These are phyloP conservation scores for Ophiostoma ulmi DNA, from an alignment of 2,329 filamentous ascomycete genomes.

Conservation along the genomic window DNA sequence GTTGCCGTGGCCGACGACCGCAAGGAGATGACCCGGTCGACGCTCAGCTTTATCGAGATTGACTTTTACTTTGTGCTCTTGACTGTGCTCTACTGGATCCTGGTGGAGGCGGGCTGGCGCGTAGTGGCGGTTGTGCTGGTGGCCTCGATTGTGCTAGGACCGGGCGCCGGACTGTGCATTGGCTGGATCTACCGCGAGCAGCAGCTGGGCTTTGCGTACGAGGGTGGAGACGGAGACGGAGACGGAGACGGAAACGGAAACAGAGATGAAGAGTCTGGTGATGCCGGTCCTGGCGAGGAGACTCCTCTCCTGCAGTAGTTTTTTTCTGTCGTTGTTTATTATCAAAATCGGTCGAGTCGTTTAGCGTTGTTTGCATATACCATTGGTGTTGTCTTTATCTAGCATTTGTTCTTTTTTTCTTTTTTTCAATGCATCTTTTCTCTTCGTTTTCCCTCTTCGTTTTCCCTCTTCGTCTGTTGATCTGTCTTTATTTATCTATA, in stretches of 20 bases:
- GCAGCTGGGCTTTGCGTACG: constrained; percentile 23
- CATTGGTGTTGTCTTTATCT: background rate
- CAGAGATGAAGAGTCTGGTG: background rate
- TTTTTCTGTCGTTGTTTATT: background rate
- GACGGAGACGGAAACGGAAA: background rate
- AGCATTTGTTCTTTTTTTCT: background rate
- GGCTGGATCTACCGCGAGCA: constrained; percentile 35
- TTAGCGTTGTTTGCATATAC: background rate
- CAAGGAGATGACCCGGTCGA: constrained; percentile 46
- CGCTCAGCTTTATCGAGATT: constrained; percentile 44
- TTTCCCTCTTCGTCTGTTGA: too few relatives aligned
- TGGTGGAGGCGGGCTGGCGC: constrained; percentile 47
- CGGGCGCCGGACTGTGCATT: constrained; percentile 37
- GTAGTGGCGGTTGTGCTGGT: constrained; percentile 31
- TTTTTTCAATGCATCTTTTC: background rate
- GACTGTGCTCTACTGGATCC: constrained; percentile 50
- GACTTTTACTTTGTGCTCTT: constrained; percentile 42
- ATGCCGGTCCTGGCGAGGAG: constrained; percentile 27
- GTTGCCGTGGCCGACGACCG: constrained; percentile 41
- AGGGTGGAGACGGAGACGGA: background rate
- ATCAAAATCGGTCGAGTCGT: constrained; percentile 7
- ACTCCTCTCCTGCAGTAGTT: constrained; percentile 32
- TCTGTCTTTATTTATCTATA: background rate
- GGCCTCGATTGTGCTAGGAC: constrained; percentile 33
- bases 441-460: too few relatives aligned